phyloP scores from a whole-genome alignment of 2,329 filamentous ascomycete species.

The Trichothecium roseum region DNA sequence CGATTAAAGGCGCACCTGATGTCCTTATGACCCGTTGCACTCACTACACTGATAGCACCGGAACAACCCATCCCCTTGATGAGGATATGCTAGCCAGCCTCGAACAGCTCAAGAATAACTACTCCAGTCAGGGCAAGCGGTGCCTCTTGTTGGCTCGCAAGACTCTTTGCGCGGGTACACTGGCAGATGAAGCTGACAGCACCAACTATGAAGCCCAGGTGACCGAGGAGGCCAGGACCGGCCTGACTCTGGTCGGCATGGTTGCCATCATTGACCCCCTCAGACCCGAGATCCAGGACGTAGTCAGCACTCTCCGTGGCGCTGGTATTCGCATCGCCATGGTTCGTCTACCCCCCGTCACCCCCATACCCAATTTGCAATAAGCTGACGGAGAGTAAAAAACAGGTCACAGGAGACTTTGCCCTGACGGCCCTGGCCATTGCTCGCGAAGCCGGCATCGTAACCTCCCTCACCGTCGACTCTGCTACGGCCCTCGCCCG shows the following conservation, averaged over 20 bases:
- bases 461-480: slow-evolving; percentile 46
- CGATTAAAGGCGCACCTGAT: slow-evolving; percentile 73
- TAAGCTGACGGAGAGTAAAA: too few relatives aligned
- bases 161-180: slow-evolving; percentile 28
- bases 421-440: slow-evolving; percentile 66
- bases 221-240: slow-evolving; percentile 39
- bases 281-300: slow-evolving; percentile 58
- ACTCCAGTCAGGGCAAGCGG: slow-evolving; percentile 58
- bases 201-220: slow-evolving; percentile 42
- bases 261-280: slow-evolving; percentile 72
- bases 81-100: slow-evolving; percentile 32
- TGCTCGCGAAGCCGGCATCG: slow-evolving; percentile 60
- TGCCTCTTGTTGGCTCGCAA: slow-evolving; percentile 59
- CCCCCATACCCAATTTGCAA: not conserved
- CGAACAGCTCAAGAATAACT: slow-evolving; percentile 53
- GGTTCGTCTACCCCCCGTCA: slow-evolving; percentile 28
- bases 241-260: slow-evolving; percentile 61
- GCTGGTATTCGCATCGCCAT: slow-evolving; percentile 71
- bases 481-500: slow-evolving; percentile 39
- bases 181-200: slow-evolving; percentile 30
- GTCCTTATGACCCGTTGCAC: slow-evolving; percentile 56
- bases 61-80: slow-evolving; percentile 40
- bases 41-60: slow-evolving; percentile 43
- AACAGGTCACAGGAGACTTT: slow-evolving; percentile 67
- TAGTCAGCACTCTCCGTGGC: slow-evolving; percentile 53